Evolutionary conservation across 2,329 filamentous ascomycete species (phyloP), one percentile per base, ranked within the genome.

Genomic region (Aspergillus spinulosporus): DNA sequence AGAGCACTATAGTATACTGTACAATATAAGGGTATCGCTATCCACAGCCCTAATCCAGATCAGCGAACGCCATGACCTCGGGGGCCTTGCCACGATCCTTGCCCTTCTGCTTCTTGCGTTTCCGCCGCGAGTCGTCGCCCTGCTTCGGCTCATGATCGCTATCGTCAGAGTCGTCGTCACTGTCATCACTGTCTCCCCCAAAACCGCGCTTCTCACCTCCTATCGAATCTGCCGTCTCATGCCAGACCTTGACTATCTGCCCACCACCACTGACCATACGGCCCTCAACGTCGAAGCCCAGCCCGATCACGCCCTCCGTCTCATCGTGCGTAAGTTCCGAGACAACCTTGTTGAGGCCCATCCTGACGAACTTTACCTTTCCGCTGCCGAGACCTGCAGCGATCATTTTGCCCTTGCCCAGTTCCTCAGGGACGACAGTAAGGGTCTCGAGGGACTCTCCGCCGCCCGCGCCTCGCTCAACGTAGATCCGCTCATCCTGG

Each of bases 251-350:
- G 61, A 99, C 84, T 0, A 86, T 86, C 64, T 83, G 84, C 0
- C 94, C 94, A 52, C 94, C 94, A 8, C 91, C 92, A 66, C 87
- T 95, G 64, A 99, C 91, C 80, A 99, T 85, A 45, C 94, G 83
- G 45, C 92, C 90, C 50, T 87, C 85, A 49, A 88, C 87, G 74
- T 97, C 94, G 62, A 97, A 96, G 1, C 82, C 88, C 0, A 99
- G 74, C 0, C 84, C 89, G 1, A 92, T 83, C 3, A 97, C 92
- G 2, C 88, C 89, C 69, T 97, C 93, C 14, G 94, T 76, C 58
- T 96, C 92, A 67, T 97, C 90, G 70, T 97, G 93, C 64, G 84
- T 77, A 66, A 88, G 69, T 50, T 88, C 83, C 1, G 78, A 79
- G 26, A 90, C 78, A 3, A 96, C 84, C 69, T 90, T 88, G 64